phyloP scores from a whole-genome alignment of 164 flowering plant species.

The Nymphaea thermarum region DNA sequence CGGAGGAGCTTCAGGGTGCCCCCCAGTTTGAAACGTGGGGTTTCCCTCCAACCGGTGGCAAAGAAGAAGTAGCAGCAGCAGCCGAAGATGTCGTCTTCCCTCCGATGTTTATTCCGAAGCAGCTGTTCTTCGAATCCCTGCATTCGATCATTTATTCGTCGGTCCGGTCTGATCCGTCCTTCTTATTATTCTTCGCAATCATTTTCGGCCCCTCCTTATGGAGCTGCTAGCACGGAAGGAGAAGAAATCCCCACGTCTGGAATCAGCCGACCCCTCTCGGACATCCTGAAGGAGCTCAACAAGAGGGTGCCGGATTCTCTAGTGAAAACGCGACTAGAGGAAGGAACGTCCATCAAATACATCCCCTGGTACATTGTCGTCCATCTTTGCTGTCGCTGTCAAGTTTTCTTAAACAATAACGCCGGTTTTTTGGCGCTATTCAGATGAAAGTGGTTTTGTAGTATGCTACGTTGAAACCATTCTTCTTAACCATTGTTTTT shows the following conservation, averaged over 20 bases:
- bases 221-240: constrained; percentile 2
- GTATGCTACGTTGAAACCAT: too few relatives aligned
- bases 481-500: too few relatives aligned
- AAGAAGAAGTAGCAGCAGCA: too few relatives aligned
- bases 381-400: background rate
- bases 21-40: too few relatives aligned
- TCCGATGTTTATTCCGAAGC: background rate
- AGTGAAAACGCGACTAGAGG: constrained; percentile 42
- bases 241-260: constrained; percentile 41
- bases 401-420: background rate
- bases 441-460: background rate
- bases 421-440: background rate
- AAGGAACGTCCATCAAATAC: constrained; percentile 53
- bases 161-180: background rate
- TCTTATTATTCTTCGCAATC: background rate
- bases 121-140: background rate
- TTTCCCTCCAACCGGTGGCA: too few relatives aligned
- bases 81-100: background rate
- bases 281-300: constrained; percentile 65
- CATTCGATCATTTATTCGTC: background rate
- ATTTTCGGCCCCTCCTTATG: background rate
- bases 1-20: too few relatives aligned
- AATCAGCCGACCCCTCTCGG: constrained; percentile 64
- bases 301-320: constrained; percentile 70
- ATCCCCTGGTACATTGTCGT: constrained; percentile 58